A percentile compares a stretch with the other conserved stretches of the same genome.
Conservation (phyloP, 2,329 filamentous ascomycete genomes). For the Endoconidiophora polonica region DNA sequence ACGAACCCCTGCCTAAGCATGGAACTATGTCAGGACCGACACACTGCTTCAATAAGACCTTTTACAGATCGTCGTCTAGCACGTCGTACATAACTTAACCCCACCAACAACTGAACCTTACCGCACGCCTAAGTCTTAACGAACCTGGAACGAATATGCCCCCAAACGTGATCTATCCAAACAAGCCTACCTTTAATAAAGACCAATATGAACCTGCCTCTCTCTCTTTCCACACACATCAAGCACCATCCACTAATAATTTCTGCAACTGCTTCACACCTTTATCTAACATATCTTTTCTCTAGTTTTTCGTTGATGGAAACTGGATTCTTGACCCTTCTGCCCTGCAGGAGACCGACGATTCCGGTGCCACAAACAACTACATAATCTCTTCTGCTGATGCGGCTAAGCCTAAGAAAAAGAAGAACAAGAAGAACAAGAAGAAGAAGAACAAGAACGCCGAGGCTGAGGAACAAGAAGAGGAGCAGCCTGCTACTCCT, state of each 20-base stretch:
- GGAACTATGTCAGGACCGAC: too few relatives aligned
- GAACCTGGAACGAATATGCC: too few relatives aligned
- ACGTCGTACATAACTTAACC: too few relatives aligned
- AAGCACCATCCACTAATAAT: not conserved
- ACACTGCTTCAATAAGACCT: too few relatives aligned
- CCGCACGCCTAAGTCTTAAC: too few relatives aligned
- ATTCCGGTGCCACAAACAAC: conserved; percentile 80
- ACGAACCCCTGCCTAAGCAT: too few relatives aligned
- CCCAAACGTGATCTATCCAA: too few relatives aligned
- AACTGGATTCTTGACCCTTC: conserved; percentile 72
- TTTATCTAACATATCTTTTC: conserved; percentile 4
- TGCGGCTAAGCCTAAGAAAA: conserved; percentile 34
- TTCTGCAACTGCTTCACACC: not conserved
- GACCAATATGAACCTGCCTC: too few relatives aligned
- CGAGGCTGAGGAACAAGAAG: conserved; percentile 8
- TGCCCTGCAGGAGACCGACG: conserved; percentile 68
- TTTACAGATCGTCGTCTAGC: too few relatives aligned
- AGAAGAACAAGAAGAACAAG: conserved; percentile 23
- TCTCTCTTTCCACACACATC: not conserved
- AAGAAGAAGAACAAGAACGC: conserved; percentile 16
- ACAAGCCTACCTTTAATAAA: too few relatives aligned
- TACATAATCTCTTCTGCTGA: conserved; percentile 44
- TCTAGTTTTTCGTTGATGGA: conserved; percentile 86
- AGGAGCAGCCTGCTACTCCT: conserved; percentile 12
- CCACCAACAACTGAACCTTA: too few relatives aligned